Evolutionary conservation across 2,329 filamentous ascomycete species (phyloP).

Genomic region (Fusarium fracticaudum): DNA sequence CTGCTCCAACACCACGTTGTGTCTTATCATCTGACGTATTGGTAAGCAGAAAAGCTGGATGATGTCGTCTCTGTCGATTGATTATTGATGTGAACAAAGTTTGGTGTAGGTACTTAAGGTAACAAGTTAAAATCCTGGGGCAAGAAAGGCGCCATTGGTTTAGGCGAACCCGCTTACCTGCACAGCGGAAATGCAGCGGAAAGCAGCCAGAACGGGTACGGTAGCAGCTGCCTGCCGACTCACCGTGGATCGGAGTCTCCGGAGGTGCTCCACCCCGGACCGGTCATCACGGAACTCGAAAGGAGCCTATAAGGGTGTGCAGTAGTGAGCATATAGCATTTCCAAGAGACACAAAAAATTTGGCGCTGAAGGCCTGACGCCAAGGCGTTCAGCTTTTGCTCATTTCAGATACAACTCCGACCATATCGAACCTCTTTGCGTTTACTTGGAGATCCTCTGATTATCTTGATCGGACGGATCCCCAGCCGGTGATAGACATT

Average conservation of each 20-base stretch:
- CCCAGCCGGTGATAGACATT: neutral
- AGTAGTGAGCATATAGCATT: neutral
- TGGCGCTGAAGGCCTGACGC: no score
- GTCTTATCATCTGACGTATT: constrained; percentile 25
- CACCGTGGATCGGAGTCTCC: constrained; percentile 7
- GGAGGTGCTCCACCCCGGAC: constrained; percentile 17
- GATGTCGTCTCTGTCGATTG: neutral
- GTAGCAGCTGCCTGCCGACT: neutral
- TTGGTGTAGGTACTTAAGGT: neutral
- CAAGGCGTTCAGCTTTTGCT: no score
- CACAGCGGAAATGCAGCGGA: constrained; percentile 9
- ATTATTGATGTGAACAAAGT: constrained; percentile 13
- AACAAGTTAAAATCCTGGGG: constrained; percentile 24
- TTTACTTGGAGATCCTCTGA: neutral
- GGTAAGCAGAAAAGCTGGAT: constrained; percentile 29
- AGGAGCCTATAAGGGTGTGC: neutral
- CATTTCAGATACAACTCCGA: neutral
- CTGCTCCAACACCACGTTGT: constrained; percentile 4
- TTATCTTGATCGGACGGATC: neutral
- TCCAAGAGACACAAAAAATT: neutral
- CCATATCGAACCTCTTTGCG: neutral
- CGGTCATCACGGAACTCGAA: constrained; percentile 1
- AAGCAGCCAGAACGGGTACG: neutral
- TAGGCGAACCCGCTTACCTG: constrained; percentile 16
- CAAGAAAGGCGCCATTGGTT: constrained; percentile 9